Conservation (phyloP, 805 yeast genomes). For the Phaffomyces thermotolerans region DNA sequence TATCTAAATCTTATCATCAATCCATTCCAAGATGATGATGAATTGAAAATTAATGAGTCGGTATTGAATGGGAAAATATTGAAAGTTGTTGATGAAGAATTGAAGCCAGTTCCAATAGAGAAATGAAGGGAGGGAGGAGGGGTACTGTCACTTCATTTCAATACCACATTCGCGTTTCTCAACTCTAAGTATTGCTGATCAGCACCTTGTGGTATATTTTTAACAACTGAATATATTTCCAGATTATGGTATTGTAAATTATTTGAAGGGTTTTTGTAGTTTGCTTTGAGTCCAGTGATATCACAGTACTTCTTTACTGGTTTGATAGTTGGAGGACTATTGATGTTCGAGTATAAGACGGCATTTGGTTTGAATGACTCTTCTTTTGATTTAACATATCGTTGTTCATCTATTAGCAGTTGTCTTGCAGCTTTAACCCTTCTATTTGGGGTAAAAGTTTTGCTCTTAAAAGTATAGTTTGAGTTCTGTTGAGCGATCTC, state of each 20-base stretch:
- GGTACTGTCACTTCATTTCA: slow-evolving; percentile 38
- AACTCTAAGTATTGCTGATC: slow-evolving; percentile 88
- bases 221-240: slow-evolving; percentile 73
- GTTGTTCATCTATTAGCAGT: slow-evolving; percentile 68
- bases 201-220: slow-evolving; percentile 78
- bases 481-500: slow-evolving; percentile 11
- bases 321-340: slow-evolving; percentile 80
- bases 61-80: slow-evolving; percentile 11
- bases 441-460: slow-evolving; percentile 42
- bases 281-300: slow-evolving; percentile 80
- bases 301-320: slow-evolving; percentile 88
- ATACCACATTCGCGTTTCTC: slow-evolving; percentile 81
- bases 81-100: slow-evolving; percentile 8
- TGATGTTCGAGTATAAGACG: slow-evolving; percentile 62
- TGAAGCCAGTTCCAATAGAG: background rate
- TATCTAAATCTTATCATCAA: slow-evolving; percentile 53
- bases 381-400: slow-evolving; percentile 40
- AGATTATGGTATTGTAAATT: slow-evolving; percentile 73
- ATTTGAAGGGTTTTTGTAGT: slow-evolving; percentile 66
- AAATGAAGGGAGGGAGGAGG: background rate
- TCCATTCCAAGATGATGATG: slow-evolving; percentile 41
- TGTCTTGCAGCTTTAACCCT: slow-evolving; percentile 73
- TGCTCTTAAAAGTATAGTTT: slow-evolving; percentile 52
- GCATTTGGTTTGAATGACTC: slow-evolving; percentile 33
- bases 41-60: slow-evolving; percentile 22